These are phyloP conservation scores for Ogataea pini DNA, from an alignment of 805 yeast genomes.

Conservation along the genomic window DNA sequence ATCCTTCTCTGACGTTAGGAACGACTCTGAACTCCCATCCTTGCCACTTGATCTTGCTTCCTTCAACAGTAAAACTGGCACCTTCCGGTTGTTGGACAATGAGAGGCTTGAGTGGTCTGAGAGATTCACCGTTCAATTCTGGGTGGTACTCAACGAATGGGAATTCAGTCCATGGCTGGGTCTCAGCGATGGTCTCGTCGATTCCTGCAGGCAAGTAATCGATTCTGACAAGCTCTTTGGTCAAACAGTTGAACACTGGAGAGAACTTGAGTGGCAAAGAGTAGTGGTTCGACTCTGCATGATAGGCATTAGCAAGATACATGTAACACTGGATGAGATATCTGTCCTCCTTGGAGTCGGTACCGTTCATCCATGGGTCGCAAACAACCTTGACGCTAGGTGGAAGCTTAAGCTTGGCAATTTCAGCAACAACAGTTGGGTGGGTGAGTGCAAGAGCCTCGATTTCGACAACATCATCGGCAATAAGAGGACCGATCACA, in stretches of 20 bases:
- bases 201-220: conserved; percentile 73
- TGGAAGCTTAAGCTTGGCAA: conserved; percentile 68
- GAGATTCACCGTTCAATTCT: conserved; percentile 56
- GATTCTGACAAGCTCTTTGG: conserved; percentile 64
- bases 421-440: conserved; percentile 62
- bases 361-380: conserved; percentile 89
- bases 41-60: conserved; percentile 71
- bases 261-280: conserved; percentile 72
- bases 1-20: conserved; percentile 75
- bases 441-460: conserved; percentile 53
- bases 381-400: conserved; percentile 50
- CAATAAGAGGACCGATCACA: conserved; percentile 68
- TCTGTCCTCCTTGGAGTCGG: conserved; percentile 58
- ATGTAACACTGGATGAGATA: conserved; percentile 72
- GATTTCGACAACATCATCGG: conserved; percentile 58
- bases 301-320: conserved; percentile 66
- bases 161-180: conserved; percentile 61
- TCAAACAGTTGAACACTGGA: conserved; percentile 66
- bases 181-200: conserved; percentile 57
- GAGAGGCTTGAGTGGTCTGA: conserved; percentile 68
- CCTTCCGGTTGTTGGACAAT: conserved; percentile 77
- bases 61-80: conserved; percentile 62
- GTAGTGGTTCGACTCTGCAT: conserved; percentile 74
- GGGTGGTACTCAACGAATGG: conserved; percentile 73
- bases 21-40: conserved; percentile 79